Evolutionary conservation across 306 rosid genomes (phyloP).

Genomic region (Medicago truncatula): MtrunA17r5.0-ANR NC_053044.1:49389001-49389500

Average conservation of each 20-base stretch:
- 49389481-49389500: neutral
- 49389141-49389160: slow-evolving; percentile 11
- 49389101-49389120: slow-evolving; percentile 39
- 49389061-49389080: slow-evolving; percentile 24
- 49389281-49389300: neutral
- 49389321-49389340: neutral
- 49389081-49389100: slow-evolving; percentile 33
- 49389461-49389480: neutral
- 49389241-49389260: neutral
- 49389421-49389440: neutral
- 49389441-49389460: neutral
- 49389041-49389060: slow-evolving; percentile 36
- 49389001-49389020: slow-evolving; percentile 3
- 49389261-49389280: slow-evolving; percentile 5
- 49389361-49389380: neutral
- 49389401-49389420: neutral
- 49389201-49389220: neutral
- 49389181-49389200: neutral
- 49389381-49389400: neutral
- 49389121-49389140: slow-evolving; percentile 1
- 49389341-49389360: neutral
- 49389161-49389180: neutral
- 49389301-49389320: neutral
- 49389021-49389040: slow-evolving; percentile 33
- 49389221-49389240: slow-evolving; percentile 8